Base-by-base conservation (phyloP, 192 early-diverging fungal genomes). In the Coemansia sp. region DNA sequence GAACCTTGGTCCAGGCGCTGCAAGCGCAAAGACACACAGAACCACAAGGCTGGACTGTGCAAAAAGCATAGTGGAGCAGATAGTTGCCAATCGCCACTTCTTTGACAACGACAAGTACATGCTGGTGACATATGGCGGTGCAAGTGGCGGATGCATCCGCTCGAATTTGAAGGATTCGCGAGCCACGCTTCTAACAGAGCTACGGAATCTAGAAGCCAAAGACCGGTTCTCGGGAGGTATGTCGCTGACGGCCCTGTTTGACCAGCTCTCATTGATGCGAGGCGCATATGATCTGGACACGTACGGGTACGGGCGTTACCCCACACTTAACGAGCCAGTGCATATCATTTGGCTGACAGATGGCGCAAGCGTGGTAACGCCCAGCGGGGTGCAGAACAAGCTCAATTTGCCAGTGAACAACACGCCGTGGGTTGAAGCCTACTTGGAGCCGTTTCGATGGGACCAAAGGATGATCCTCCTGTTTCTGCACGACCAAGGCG, bases 311-410 rank as follows among this genome's bases (percentile, higher is more conserved):
- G 90, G 93, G 1, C 85, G 93, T 37, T 93, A 88, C 48, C 85
- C 88, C 6, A 80, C 79, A 16, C 77, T 87, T 8, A 83, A 80
- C 57, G 91, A 94, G 60, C 78, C 87, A 0, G 85, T 87, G 26
- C 75, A 88, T 13, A 88, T 94, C 6, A 72, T 92, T 47, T 94
- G 91, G 93, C 87, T 94, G 55, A 94, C 92, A 0, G 91, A 94
- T 59, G 92, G 87, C 3, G 85, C 79, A 56, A 76, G 78, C 63
- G 86, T 90, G 46, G 77, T 88, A 21, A 82, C 80, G 1, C 21
- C 74, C 15, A 41, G 37, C 19, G 82, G 82, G 2, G 67, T 82
- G 7, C 71, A 77, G 41, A 85, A 86, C 43, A 82, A 91, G 86
- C 77, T 94, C 3, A 87, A 91, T 55, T 86, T 92, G 41, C 90